Conservation (phyloP, 805 yeast species). For the Starmera quercuum region DNA sequence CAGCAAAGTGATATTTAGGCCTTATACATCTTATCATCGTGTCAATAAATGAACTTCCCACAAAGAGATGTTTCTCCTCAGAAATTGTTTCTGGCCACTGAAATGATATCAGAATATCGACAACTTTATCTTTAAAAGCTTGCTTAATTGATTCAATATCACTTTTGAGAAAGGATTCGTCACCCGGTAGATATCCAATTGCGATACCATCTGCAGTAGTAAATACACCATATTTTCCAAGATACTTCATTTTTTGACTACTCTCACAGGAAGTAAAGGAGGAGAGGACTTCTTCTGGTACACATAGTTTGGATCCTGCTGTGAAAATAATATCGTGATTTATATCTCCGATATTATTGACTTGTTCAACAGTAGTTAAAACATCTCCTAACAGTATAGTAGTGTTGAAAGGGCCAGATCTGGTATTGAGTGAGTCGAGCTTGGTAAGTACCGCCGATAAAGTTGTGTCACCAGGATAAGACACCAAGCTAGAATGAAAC, state of each 20-base stretch:
- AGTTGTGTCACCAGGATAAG: slow-evolving; percentile 3
- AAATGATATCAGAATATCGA: slow-evolving; percentile 51
- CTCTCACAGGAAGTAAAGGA: slow-evolving; percentile 4
- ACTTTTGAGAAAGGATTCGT: slow-evolving; percentile 7
- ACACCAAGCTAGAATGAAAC: background rate
- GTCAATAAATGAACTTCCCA: slow-evolving; percentile 42
- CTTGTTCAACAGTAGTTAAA: slow-evolving; percentile 1
- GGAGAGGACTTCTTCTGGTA: too few relatives aligned
- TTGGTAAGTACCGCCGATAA: slow-evolving; percentile 30
- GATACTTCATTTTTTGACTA: slow-evolving; percentile 19
- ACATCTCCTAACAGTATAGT: slow-evolving; percentile 47
- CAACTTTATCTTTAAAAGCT: slow-evolving; percentile 15
- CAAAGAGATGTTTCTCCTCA: slow-evolving; percentile 32
- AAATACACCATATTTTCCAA: slow-evolving; percentile 29
- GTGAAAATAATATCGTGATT: slow-evolving; percentile 5
- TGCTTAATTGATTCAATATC: slow-evolving; percentile 19
- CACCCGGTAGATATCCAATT: slow-evolving; percentile 37
- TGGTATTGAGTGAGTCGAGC: slow-evolving; percentile 40
- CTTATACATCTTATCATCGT: slow-evolving; percentile 30
- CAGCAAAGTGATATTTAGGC: slow-evolving; percentile 66
- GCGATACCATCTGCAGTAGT: slow-evolving; percentile 37
- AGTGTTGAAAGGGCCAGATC: slow-evolving; percentile 61
- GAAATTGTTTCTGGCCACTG: slow-evolving; percentile 56
- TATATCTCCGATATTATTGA: slow-evolving; percentile 13
- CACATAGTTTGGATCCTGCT: slow-evolving; percentile 12